phyloP scores from a whole-genome alignment of 768 basidiomycete species.

The Rubroboletus satanas region DNA sequence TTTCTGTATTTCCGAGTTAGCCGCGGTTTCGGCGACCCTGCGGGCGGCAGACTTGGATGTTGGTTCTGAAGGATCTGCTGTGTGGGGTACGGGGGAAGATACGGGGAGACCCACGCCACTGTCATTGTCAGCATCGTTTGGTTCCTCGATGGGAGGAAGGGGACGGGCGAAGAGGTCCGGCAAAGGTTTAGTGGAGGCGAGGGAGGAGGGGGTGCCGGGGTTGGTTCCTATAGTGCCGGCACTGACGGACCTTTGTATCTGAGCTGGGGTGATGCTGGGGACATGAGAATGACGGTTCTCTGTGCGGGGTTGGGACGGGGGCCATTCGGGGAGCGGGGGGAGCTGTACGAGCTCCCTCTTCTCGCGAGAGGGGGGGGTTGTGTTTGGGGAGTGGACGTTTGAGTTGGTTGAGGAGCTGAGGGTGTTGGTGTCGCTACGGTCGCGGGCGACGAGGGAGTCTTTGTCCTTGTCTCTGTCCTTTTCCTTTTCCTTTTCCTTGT shows the following conservation, averaged over 20 bases:
- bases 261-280: conserved; percentile 13
- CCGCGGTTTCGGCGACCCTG: conserved; percentile 35
- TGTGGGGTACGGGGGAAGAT: conserved; percentile 29
- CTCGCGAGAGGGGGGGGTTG: conserved; percentile 43
- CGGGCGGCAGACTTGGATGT: conserved; percentile 32
- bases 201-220: conserved; percentile 41
- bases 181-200: conserved; percentile 62
- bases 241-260: conserved; percentile 29
- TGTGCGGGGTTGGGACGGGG: conserved; percentile 39
- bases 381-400: conserved; percentile 21
- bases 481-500: conserved; percentile 39
- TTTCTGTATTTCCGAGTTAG: conserved; percentile 56
- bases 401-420: conserved; percentile 27
- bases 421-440: conserved; percentile 34
- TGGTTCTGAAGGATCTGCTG: conserved; percentile 19
- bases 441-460: conserved; percentile 25
- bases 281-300: conserved; percentile 20
- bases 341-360: conserved; percentile 49
- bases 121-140: conserved; percentile 33
- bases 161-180: conserved; percentile 58
- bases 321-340: conserved; percentile 68
- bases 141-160: conserved; percentile 46
- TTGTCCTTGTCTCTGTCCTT: conserved; percentile 28
- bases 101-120: conserved; percentile 35
- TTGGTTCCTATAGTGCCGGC: conserved; percentile 33